Evolutionary conservation across 2,329 filamentous ascomycete genomes (phyloP).

Genomic region (Talaromyces pinophilus): DNA sequence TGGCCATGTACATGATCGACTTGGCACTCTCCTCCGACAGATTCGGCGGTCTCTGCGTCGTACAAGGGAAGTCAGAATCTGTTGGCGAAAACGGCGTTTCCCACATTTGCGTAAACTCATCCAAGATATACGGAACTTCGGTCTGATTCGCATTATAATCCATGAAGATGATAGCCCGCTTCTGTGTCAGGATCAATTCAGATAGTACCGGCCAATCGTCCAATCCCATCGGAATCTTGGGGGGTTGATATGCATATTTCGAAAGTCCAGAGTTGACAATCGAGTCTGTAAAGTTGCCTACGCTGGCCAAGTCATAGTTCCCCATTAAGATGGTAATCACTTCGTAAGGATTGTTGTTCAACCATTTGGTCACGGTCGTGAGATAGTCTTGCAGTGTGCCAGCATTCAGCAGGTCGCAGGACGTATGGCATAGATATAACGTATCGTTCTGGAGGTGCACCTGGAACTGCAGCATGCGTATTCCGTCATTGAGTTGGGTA

Average conservation of each 20-base stretch:
- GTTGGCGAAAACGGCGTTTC: constrained; percentile 83
- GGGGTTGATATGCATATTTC: constrained; percentile 72
- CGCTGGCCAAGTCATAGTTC: constrained; percentile 74
- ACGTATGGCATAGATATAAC: constrained; percentile 80
- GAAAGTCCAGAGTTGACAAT: constrained; percentile 72
- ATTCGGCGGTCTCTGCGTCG: constrained; percentile 71
- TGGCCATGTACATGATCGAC: constrained; percentile 74
- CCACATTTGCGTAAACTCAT: constrained; percentile 87
- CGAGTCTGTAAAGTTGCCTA: constrained; percentile 64
- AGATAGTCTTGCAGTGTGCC: constrained; percentile 78
- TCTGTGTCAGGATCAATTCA: constrained; percentile 69
- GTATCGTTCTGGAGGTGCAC: constrained; percentile 58
- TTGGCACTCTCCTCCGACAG: constrained; percentile 56
- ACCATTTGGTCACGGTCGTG: constrained; percentile 68
- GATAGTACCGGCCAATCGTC: constrained; percentile 82
- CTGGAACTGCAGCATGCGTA: constrained; percentile 62
- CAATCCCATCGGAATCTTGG: constrained; percentile 68
- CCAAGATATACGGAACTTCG: constrained; percentile 77
- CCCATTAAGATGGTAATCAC: constrained; percentile 84
- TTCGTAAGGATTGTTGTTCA: constrained; percentile 75
- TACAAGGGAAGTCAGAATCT: constrained; percentile 72
- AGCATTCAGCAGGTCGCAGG: constrained; percentile 77
- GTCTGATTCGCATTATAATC: constrained; percentile 82
- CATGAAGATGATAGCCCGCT: constrained; percentile 77
- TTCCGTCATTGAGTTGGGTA: constrained; percentile 74